Base-by-base conservation (phyloP, 371 early-diverging fungal species). In the Rhizomucor pusillus region DNA sequence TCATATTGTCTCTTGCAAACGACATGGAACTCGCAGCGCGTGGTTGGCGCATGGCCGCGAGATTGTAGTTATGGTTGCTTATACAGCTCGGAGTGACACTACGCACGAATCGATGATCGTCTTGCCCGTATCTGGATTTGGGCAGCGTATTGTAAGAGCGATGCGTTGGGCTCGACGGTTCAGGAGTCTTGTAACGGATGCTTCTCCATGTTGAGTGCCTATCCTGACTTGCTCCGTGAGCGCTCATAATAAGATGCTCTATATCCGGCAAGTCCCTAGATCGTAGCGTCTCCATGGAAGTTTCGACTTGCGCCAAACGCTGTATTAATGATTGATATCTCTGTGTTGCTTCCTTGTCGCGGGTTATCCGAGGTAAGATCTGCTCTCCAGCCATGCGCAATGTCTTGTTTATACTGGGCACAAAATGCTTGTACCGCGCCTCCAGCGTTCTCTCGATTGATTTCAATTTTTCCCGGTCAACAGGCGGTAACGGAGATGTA, bases 341-440 rank as follows among this genome's bases (percentile, higher is more conserved):
- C 22, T 73, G 65, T 43, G 66, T 63, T 3, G 73, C 75, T 5
- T 62, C 69, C 47, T 60, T 66, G 54, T 82, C 77, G 43, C 71
- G 71, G 9, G 78, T 71, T n/a, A 66, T 75, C 18, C 81, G 66
- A n/a, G 74, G 62, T 19, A 79, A 66, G 47, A 85, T 85, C 19
- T 76, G 80, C 41, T 73, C 79, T 19, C 79, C 82, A 13, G 83
- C 62, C 77, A 81, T 83, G 18, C 57, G 65, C 6, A 85, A 66
- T 82, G 82, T 79, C 47, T 79, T 74, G 47, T 76, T 79, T 23
- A 85, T 79, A 12, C 79, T 75, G 4, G 83, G 85, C 0, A 78
- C 71, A 50, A 81, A 85, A 54, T 82, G 81, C 59, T 83, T 81
- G 63, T 75, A 74, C 54, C 82, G 83, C 22, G 81, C 81, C 55